phyloP scores from a whole-genome alignment of 1,284 basidiomycete species.

The Lentinus polychrous region DNA sequence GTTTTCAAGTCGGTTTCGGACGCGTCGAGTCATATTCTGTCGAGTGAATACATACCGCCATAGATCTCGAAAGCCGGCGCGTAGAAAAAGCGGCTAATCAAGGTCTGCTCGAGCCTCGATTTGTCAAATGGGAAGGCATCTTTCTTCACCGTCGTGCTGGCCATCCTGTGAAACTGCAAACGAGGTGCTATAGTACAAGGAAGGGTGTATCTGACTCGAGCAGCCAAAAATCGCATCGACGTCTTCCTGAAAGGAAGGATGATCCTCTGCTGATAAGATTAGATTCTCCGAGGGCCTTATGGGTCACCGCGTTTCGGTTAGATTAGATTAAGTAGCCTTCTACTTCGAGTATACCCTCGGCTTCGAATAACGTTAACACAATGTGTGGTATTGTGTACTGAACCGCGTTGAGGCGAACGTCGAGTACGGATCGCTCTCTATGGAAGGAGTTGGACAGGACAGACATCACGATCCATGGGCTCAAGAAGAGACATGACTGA shows the following conservation, averaged over 20 bases:
- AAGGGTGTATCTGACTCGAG: conserved; percentile 9
- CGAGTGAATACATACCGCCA: conserved; percentile 60
- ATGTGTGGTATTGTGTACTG: no score
- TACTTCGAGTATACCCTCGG: no score
- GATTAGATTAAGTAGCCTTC: no score
- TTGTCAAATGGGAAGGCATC: conserved; percentile 89
- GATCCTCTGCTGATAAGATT: background rate
- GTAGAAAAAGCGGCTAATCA: conserved; percentile 95
- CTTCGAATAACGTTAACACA: no score
- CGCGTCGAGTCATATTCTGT: background rate
- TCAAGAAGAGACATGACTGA: no score
- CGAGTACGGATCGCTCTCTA: no score
- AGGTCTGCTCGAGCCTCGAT: conserved; percentile 76
- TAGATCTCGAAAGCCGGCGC: conserved; percentile 99
- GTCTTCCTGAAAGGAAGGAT: conserved; percentile 1
- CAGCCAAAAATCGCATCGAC: conserved; percentile 13
- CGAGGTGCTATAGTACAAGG: conserved; percentile 6
- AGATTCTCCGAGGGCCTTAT: background rate
- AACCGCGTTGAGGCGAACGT: no score
- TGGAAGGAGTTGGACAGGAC: no score
- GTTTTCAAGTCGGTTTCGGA: background rate
- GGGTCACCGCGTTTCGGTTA: no score
- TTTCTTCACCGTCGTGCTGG: conserved; percentile 58
- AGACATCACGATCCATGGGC: no score
- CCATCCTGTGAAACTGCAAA: conserved; percentile 7